phyloP scores from a whole-genome alignment of 2,329 filamentous ascomycete species.

The Ophiostoma himal-ulmi region DNA sequence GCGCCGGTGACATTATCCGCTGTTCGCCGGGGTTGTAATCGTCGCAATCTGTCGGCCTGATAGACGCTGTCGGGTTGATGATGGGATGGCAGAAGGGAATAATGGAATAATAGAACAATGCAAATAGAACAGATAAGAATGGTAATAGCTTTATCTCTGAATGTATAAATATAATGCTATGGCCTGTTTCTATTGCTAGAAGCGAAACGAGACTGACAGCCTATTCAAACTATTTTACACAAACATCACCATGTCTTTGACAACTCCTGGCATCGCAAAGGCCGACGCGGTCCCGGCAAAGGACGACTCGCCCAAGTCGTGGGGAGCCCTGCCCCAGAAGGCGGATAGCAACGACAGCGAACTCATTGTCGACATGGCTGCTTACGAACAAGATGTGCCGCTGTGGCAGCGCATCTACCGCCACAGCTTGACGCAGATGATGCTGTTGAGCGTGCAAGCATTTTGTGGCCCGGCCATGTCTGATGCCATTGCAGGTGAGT shows the following conservation, averaged over 20 bases:
- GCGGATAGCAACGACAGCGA: background rate
- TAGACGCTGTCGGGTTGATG: background rate
- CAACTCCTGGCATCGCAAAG: background rate
- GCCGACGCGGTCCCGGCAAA: background rate
- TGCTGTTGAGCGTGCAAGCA: background rate
- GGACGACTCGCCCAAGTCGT: background rate
- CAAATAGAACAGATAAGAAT: background rate
- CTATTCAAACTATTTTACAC: too few relatives aligned
- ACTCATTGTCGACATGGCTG: background rate
- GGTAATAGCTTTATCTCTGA: background rate
- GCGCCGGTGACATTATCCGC: background rate
- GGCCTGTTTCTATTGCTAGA: background rate
- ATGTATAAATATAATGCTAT: background rate
- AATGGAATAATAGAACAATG: background rate
- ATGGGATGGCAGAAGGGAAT: background rate
- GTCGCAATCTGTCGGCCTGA: background rate
- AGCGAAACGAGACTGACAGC: too few relatives aligned
- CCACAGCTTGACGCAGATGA: conserved; percentile 3
- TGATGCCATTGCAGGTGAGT: conserved; percentile 2
- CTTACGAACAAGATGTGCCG: background rate
- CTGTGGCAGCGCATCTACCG: conserved; percentile 3
- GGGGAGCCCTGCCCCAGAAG: background rate
- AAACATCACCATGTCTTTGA: background rate
- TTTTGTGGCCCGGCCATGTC: conserved; percentile 1
- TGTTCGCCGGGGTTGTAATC: background rate